Conservation (phyloP, 2,329 filamentous ascomycete species). For the Sporothrix brasiliensis region DNA sequence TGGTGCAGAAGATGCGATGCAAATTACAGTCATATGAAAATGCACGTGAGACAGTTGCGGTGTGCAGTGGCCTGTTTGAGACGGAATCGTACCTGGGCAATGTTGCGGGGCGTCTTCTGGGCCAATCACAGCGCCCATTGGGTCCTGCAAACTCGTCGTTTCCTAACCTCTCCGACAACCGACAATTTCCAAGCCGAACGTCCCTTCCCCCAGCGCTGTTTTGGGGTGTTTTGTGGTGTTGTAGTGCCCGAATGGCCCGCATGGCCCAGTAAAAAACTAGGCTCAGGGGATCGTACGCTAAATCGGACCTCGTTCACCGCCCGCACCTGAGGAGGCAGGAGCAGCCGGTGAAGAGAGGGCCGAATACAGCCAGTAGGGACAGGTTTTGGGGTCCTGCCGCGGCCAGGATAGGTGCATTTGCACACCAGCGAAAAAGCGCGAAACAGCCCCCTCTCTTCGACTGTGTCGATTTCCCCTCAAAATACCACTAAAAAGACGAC, state of each 20-base stretch:
- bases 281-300: slow-evolving; percentile 3
- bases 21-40: slow-evolving; percentile 26
- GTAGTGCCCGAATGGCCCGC: slow-evolving; percentile 23
- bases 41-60: slow-evolving; percentile 23
- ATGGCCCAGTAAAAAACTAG: slow-evolving; percentile 22
- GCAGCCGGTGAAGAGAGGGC: slow-evolving; percentile 32
- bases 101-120: background rate
- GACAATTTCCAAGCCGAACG: slow-evolving; percentile 30
- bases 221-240: background rate
- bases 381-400: background rate
- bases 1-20: background rate
- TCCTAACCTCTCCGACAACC: slow-evolving; percentile 36
- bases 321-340: background rate
- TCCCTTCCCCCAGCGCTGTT: background rate
- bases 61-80: background rate
- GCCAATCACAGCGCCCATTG: slow-evolving; percentile 28
- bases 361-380: slow-evolving; percentile 25
- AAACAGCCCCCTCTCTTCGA: slow-evolving; percentile 10
- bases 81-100: slow-evolving; percentile 8
- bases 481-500: background rate
- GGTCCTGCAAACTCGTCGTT: slow-evolving; percentile 20
- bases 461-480: slow-evolving; percentile 6
- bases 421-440: slow-evolving; percentile 14
- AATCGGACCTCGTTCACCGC: slow-evolving; percentile 17
- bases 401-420: slow-evolving; percentile 1